Conservation (phyloP, 306 rosid species). For the Cucumis hystrix region DNA sequence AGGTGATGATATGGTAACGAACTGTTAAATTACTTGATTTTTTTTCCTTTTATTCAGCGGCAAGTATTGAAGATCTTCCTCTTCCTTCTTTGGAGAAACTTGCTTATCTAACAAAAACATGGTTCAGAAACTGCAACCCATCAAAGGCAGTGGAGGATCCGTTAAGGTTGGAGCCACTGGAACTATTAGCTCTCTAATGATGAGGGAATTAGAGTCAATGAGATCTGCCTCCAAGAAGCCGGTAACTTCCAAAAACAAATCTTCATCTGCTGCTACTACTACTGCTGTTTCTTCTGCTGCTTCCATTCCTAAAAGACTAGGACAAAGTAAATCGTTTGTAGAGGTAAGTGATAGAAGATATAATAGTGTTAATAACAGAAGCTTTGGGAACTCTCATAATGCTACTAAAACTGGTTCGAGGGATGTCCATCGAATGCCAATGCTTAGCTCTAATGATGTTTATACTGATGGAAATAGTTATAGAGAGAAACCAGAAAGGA, state of each 20-base stretch:
- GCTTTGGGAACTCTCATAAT: constrained; percentile 28
- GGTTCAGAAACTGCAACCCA: constrained; percentile 61
- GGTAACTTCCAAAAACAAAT: constrained; percentile 37
- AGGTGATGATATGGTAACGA: neutral
- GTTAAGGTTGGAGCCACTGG: constrained; percentile 77
- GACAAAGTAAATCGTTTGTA: constrained; percentile 44
- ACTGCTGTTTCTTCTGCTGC: constrained; percentile 21
- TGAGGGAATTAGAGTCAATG: constrained; percentile 66
- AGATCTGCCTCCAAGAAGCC: constrained; percentile 35
- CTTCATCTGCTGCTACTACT: constrained; percentile 24
- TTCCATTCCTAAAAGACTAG: constrained; percentile 35
- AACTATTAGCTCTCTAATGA: constrained; percentile 68
- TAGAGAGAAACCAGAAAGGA: constrained; percentile 48
- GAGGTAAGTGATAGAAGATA: constrained; percentile 49
- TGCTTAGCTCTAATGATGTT: constrained; percentile 43
- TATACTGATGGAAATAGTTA: constrained; percentile 28
- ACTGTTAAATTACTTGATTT: neutral
- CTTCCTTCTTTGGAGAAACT: neutral
- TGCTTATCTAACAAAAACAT: constrained; percentile 14
- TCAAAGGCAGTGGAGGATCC: constrained; percentile 77
- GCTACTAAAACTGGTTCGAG: constrained; percentile 34
- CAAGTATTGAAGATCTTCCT: neutral
- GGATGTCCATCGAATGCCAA: constrained; percentile 49
- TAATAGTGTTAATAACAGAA: constrained; percentile 20
- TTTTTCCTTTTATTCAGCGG: neutral